Evolutionary conservation across 805 yeast species (phyloP), one percentile per base, ranked within the genome.

Genomic region (Starmerella roubikii): DNA sequence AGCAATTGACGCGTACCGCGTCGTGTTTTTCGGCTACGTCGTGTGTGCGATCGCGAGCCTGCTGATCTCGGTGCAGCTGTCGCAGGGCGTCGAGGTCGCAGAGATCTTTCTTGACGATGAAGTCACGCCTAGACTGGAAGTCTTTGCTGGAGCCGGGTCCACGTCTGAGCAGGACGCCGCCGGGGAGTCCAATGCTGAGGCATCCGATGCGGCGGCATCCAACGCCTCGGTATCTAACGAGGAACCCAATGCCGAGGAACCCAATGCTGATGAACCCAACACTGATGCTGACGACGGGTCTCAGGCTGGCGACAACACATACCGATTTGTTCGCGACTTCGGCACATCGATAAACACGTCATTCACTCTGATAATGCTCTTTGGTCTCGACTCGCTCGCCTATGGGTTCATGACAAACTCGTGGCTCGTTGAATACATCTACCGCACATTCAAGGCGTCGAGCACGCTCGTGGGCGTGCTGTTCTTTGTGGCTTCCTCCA

Each of bases 361-460:
- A 12, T 9, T 15, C 25, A 6, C 43, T 21, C 40, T 52, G 25
- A 38, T 44, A 19, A 23, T 42, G 22, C 42, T 61, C 15, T 86
- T 85, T 54, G 81, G 82, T 75, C 53, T 82, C 23, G 96, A 85
- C 57, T 83, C 94, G 1, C 67, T 85, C 35, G 95, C 93, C 0
- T 75, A 74, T 46, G 94, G 95, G 1, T 79, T 85, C 57, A 79
- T 84, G 84, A 76, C 93, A 2, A 66, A 76, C 32, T 78, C 94
- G 1, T 86, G 95, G 95, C 67, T 79, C 31, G 83, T 84, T 29
- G 85, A 78, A 55, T 85, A 81, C 58, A 77, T 82, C 62, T 71
- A 74, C 40, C 68, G 66, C 26, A 57, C 62, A 12, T 84, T 77
- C 49, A 47, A 56, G 2, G 58, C 73, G 22, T 56, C 74, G 1